Base-by-base conservation (phyloP, 2,329 filamentous ascomycete genomes). In the Cercospora brassicicola region DNA sequence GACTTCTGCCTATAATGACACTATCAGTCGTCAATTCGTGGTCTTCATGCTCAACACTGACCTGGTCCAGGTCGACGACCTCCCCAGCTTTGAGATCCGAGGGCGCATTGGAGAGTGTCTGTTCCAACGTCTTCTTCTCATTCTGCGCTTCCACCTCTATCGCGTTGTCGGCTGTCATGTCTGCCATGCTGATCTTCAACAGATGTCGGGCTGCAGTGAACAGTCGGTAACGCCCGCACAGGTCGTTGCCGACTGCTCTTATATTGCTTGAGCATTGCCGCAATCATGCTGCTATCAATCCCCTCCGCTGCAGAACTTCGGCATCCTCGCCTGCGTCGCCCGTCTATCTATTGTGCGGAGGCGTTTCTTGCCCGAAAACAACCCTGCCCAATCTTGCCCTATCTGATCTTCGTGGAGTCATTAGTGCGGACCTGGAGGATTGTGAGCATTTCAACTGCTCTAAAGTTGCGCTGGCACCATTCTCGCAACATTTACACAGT, bases 41-140 rank as follows among this genome's bases (percentile, higher is more conserved):
- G 55, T 15, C 28, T 31, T 18, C 55, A 18, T 33, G 55, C 55
- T 59, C 48, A 26, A 55, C 31, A 62, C 60, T 31, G n/a, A 64
- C 61, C 20, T 83, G 81, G 71, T 86, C 84, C 15, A 85, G 80
- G 31, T 82, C 78, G 7, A 73, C 67, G 39, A 78, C 71, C 36
- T 79, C 74, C 26, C 78, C 77, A 7, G 69, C 69, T n/a, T 74
- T 74, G 42, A 77, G 33, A 31, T 73, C 71, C 18, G 69, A 61
- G 10, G 70, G 59, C 20, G 36, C 61, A 26, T 65, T 69, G 6
- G 70, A 68, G 8, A 65, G 23, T 3, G 60, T 70, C 36, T 48
- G 60, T 26, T 69, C 45, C 18, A 68, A 45, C 1, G 55, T 39
- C n/a, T 57, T 64, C 63, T 70, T 70, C 57, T 70, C 68, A 18